Conservation (phyloP, 1,284 basidiomycete species). For the Thecaphora thlaspeos region DNA sequence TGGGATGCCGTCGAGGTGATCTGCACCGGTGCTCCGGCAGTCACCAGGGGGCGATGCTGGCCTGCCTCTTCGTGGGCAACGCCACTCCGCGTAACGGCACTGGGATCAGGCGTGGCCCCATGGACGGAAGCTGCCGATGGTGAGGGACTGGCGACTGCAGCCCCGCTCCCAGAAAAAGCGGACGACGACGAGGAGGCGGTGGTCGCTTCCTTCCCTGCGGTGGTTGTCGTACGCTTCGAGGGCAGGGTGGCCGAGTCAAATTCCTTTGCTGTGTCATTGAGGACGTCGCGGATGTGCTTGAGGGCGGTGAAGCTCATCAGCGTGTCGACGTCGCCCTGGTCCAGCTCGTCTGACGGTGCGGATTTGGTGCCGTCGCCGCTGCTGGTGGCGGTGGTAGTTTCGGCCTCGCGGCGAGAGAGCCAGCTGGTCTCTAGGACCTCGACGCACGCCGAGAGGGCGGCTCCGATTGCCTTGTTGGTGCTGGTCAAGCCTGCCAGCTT, state of each 20-base stretch:
- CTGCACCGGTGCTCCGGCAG: too few relatives aligned
- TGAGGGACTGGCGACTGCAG: too few relatives aligned
- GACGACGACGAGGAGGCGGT: too few relatives aligned
- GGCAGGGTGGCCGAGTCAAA: slow-evolving; percentile 38
- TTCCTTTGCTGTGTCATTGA: slow-evolving; percentile 30
- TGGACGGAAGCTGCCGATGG: too few relatives aligned
- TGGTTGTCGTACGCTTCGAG: too few relatives aligned
- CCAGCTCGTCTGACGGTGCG: slow-evolving; percentile 3
- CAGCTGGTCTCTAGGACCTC: slow-evolving; percentile 30
- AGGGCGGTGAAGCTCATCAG: slow-evolving; percentile 45
- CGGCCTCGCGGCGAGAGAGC: slow-evolving; percentile 5
- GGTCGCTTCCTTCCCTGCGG: too few relatives aligned
- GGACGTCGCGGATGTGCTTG: slow-evolving; percentile 49
- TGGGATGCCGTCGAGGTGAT: background rate
- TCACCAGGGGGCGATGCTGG: too few relatives aligned
- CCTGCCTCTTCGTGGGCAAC: too few relatives aligned
- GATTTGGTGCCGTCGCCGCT: background rate
- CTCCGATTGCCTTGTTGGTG: slow-evolving; percentile 36
- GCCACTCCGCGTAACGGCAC: too few relatives aligned
- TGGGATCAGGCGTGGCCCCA: too few relatives aligned
- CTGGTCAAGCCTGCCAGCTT: slow-evolving; percentile 16
- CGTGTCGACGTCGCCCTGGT: slow-evolving; percentile 21
- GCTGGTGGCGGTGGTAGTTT: background rate
- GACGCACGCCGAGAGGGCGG: slow-evolving; percentile 29
- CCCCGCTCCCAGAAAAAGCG: too few relatives aligned